phyloP scores from a whole-genome alignment of 2,329 filamentous ascomycete species.

The Neoascochyta sp. region DNA sequence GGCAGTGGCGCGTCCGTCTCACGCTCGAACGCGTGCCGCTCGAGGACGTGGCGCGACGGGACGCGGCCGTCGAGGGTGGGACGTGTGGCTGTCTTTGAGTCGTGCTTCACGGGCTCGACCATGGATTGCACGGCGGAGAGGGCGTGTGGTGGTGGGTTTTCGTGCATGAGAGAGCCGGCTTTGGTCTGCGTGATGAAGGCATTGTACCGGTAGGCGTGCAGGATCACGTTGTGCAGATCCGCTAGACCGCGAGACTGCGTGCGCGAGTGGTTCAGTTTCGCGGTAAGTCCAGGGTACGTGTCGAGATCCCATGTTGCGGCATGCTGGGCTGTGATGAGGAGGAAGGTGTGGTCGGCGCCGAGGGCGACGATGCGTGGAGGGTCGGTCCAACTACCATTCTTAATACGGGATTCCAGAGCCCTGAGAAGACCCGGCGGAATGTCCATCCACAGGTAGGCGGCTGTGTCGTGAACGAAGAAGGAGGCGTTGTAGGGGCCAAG shows the following conservation, averaged over 20 bases:
- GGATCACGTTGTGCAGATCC: constrained; percentile 16
- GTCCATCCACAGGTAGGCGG: constrained; percentile 32
- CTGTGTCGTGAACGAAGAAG: constrained; percentile 29
- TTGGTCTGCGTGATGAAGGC: constrained; percentile 23
- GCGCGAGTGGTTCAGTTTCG: constrained; percentile 19
- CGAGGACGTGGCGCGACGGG: constrained; percentile 1
- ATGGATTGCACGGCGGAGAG: constrained; percentile 17
- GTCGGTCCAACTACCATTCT: constrained; percentile 28
- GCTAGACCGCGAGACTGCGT: constrained; percentile 15
- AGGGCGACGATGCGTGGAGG: constrained; percentile 32
- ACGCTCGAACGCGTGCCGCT: constrained; percentile 3
- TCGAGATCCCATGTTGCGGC: constrained; percentile 28
- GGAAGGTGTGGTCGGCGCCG: constrained; percentile 26
- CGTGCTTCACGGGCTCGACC: constrained; percentile 15
- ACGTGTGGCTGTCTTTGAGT: constrained; percentile 10
- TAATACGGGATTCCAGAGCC: constrained; percentile 26
- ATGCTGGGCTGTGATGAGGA: constrained; percentile 30
- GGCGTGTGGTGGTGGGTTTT: constrained; percentile 28
- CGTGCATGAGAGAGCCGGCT: constrained; percentile 21
- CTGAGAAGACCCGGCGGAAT: constrained; percentile 22
- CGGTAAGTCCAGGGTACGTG: constrained; percentile 17
- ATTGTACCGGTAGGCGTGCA: constrained; percentile 34
- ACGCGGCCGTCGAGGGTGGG: no score
- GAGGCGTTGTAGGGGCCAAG: constrained; percentile 34
- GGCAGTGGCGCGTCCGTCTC: constrained; percentile 5